A percentile compares a stretch with the other conserved stretches of the same genome.
Conservation (phyloP, 257 asterid species). For the Buddleja alternifolia region DNA sequence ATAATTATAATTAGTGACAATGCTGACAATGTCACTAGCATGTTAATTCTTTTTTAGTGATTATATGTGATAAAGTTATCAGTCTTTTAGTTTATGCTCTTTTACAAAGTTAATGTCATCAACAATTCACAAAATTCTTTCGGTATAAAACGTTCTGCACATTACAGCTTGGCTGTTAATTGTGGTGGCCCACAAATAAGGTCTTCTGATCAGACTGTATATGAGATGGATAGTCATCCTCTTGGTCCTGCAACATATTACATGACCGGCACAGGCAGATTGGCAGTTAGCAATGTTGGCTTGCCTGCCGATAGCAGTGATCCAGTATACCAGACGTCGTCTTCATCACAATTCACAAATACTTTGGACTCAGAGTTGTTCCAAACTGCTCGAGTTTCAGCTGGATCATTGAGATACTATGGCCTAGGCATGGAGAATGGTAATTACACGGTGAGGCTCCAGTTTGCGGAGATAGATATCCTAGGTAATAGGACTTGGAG, state of each 20-base stretch:
- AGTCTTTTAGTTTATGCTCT: no score
- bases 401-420: slow-evolving; percentile 82
- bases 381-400: slow-evolving; percentile 66
- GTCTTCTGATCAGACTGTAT: slow-evolving; percentile 40
- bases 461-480: slow-evolving; percentile 65
- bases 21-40: no score
- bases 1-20: no score
- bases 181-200: slow-evolving; percentile 71
- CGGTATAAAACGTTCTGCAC: slow-evolving; percentile 43
- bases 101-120: neutral
- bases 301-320: slow-evolving; percentile 35
- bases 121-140: slow-evolving; percentile 7
- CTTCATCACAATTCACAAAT: slow-evolving; percentile 50
- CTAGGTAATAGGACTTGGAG: slow-evolving; percentile 48
- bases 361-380: slow-evolving; percentile 67
- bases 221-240: slow-evolving; percentile 54
- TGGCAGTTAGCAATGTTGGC: slow-evolving; percentile 88
- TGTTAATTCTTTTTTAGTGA: no score
- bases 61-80: no score
- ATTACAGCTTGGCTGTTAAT: slow-evolving; percentile 65
- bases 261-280: slow-evolving; percentile 43
- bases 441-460: slow-evolving; percentile 67
- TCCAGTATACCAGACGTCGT: slow-evolving; percentile 36
- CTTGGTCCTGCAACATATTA: slow-evolving; percentile 77
- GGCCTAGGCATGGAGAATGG: slow-evolving; percentile 90